These are phyloP conservation scores for Zoysia pacifica DNA, from an alignment of 176 grass and related monocot genomes.

Conservation along the genomic window DNA sequence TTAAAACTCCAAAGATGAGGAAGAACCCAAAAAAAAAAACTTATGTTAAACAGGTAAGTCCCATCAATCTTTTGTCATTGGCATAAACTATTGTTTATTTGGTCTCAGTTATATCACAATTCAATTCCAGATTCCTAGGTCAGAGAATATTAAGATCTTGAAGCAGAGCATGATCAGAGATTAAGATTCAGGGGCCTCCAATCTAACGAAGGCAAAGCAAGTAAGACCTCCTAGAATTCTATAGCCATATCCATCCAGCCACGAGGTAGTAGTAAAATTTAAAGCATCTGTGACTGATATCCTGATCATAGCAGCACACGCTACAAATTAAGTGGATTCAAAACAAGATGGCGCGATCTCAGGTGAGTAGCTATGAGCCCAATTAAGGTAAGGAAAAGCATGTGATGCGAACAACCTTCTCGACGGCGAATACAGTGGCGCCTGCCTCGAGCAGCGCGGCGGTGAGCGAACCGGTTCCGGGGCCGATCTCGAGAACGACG, in stretches of 20 bases:
- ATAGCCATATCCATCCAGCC: background rate
- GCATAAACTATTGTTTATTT: background rate
- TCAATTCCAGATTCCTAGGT: background rate
- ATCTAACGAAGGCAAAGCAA: background rate
- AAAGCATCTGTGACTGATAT: background rate
- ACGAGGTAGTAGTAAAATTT: background rate
- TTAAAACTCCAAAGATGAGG: background rate
- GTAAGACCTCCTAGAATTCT: background rate
- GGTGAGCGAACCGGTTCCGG: constrained; percentile 82
- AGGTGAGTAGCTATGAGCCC: background rate
- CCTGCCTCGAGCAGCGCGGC: constrained; percentile 67
- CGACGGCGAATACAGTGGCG: constrained; percentile 72
- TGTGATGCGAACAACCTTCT: constrained; percentile 52
- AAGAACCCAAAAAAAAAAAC: background rate
- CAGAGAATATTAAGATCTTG: background rate
- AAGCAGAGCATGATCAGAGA: background rate
- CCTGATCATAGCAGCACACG: background rate
- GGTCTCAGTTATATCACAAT: background rate
- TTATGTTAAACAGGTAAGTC: background rate
- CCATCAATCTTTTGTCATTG: background rate
- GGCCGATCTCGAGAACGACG: constrained; percentile 91
- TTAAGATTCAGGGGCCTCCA: background rate
- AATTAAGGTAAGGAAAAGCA: background rate
- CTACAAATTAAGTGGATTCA: background rate
- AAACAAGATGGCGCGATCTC: background rate